These are phyloP conservation scores for Blastobotrys petasosporus DNA, from an alignment of 1,139 yeast genomes.

Conservation along the genomic window DNA sequence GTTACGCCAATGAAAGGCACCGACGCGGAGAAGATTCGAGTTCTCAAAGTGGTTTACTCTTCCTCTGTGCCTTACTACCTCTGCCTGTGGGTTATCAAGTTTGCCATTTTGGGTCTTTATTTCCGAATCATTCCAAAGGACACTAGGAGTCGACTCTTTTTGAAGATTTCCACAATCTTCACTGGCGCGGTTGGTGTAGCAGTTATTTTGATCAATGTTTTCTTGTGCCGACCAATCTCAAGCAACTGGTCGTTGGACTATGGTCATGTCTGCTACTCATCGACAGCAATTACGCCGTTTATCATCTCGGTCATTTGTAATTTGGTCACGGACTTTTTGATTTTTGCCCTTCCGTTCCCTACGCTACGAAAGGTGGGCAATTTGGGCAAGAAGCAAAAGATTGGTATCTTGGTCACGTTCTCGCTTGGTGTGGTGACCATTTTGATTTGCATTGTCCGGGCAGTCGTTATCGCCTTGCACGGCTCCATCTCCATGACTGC, in stretches of 20 bases:
- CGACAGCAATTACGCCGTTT: slow-evolving; percentile 28
- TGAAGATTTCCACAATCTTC: slow-evolving; percentile 20
- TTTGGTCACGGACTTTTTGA: slow-evolving; percentile 26
- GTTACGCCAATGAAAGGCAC: slow-evolving; percentile 20
- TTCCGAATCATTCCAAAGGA: slow-evolving; percentile 27
- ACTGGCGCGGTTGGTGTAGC: slow-evolving; percentile 18
- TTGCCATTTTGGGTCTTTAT: slow-evolving; percentile 28
- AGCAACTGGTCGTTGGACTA: slow-evolving; percentile 27
- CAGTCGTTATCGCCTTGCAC: slow-evolving; percentile 21
- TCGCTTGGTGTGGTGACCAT: slow-evolving; percentile 29
- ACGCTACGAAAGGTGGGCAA: slow-evolving; percentile 22
- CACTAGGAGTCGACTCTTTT: slow-evolving; percentile 22
- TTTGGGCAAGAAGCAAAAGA: slow-evolving; percentile 22
- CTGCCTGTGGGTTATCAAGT: slow-evolving; percentile 29
- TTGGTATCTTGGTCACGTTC: slow-evolving; percentile 28
- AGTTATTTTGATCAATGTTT: slow-evolving; percentile 24
- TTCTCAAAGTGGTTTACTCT: slow-evolving; percentile 27
- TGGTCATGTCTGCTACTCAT: slow-evolving; percentile 25
- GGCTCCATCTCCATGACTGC: slow-evolving; percentile 26
- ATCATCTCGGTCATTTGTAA: slow-evolving; percentile 26
- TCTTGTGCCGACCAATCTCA: slow-evolving; percentile 29
- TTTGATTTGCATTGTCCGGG: slow-evolving; percentile 25
- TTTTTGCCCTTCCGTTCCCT: slow-evolving; percentile 30
- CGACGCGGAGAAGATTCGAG: slow-evolving; percentile 17
- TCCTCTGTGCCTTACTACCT: slow-evolving; percentile 30